Evolutionary conservation across 1,139 yeast genomes (phyloP), one percentile per base, ranked within the genome.

Genomic region (Diutina sp.): DNA sequence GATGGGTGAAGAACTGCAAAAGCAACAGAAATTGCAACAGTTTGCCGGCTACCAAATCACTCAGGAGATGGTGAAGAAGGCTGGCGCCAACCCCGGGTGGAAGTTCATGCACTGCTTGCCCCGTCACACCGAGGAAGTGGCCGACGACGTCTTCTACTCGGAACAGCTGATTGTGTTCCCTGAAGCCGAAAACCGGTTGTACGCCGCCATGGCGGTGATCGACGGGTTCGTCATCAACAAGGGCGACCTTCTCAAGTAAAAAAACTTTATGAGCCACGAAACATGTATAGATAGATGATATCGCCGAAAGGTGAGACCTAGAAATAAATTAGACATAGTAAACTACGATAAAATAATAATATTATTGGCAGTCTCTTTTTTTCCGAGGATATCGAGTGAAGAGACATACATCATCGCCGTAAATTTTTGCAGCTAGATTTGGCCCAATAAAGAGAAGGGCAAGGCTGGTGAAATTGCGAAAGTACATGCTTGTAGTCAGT

Each of bases 81-180:
- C 82, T 8, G 76, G 80, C 9, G 93, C 91, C 32, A 79, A 79
- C 60, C 67, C 78, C 38, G 72, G 82, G 67, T 90, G 93, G 88
- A 88, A 83, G 68, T 93, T 93, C 70, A 90, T 93, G 97, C 99
- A 93, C 69, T 93, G 99, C 71, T 78, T 93, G 63, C 99, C 99
- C 61, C 85, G 99, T 72, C 96, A 93, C 64, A 79, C 81, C 41
- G 97, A 91, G 69, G 99, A 93, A 72, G 99, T 93, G 52, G 79
- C 84, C 51, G 99, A 93, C 69, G 96, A 87, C 53, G 95, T 93
- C 1, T 93, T 93, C 67, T 93, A 91, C 72, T 78, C 91, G 56
- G 83, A 84, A 45, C 80, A 85, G 61, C 89, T 97, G 1, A 74
- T 93, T 57, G 99, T 93, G 8, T 93, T 93, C 71, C 85, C 85